Evolutionary conservation across 2,329 filamentous ascomycete species (phyloP), one percentile per base, ranked within the genome.

Genomic region (Paraphaeosphaeria minitans): DNA sequence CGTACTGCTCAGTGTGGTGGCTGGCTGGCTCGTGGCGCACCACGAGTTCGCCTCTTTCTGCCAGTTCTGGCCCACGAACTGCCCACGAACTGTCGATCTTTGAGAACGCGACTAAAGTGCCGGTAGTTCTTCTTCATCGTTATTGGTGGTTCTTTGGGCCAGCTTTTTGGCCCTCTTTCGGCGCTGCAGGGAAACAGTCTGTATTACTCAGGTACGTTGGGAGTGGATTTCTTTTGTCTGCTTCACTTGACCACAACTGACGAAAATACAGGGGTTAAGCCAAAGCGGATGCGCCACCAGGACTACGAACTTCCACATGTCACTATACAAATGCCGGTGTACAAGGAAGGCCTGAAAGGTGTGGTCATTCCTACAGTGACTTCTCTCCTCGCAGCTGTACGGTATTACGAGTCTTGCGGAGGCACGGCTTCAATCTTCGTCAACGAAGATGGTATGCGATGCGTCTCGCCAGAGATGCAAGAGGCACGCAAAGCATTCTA

Each of bases 241-340:
- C 37, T n/a, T n/a, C 16, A 39, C 37, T 39, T 19, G 10, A 21
- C 14, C 16, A 7, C n/a, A 6, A 21, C 48, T 59, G 22, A 59
- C 48, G 3, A 16, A 13, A 21, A 6, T 12, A 55, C 39, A 65
- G 63, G 61, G 13, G 66, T 60, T 33, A 64, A 65, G 13, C 65
- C 65, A 4, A 67, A 67, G 46, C 63, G 51, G 5, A 60, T 53
- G 13, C 62, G 62, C 31, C 57, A 65, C 50, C 46, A 57, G 21
- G 53, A 67, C 45, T 61, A 66, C 56, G 78, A n/a, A 74, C 80
- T 92, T 16, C 89, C 89, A 3, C 90, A 91, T 70, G 82, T 91
- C 62, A 81, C 78, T 5, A 90, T 95, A 51, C 91, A 95, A 71
- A 93, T 90, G 72, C 91, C 91, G 9, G 90, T 95, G 0, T 95